phyloP scores from a whole-genome alignment of 192 early-diverging fungal species.

The Mortierella hygrophila region DNA sequence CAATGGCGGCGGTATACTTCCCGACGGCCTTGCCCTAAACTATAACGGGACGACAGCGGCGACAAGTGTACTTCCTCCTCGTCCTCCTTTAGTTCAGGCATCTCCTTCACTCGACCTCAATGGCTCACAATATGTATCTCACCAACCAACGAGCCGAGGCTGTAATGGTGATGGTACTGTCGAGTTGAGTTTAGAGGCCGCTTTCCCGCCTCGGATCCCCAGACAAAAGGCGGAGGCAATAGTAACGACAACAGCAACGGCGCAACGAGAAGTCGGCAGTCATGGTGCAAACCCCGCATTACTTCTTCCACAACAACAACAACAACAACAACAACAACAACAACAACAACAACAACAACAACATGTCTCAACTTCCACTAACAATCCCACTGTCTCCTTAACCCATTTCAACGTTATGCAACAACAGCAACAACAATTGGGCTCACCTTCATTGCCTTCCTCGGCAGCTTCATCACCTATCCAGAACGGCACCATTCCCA shows the following conservation, averaged over 20 bases:
- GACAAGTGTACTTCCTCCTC: background rate
- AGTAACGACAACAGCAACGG: background rate
- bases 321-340: background rate
- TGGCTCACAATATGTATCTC: background rate
- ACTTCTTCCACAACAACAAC: background rate
- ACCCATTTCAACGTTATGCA: background rate
- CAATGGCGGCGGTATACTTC: background rate
- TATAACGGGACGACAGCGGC: background rate
- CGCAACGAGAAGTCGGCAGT: background rate
- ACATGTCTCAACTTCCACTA: background rate
- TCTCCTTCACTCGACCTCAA: background rate
- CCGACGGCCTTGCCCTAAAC: background rate
- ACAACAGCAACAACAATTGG: background rate
- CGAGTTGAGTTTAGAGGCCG: background rate
- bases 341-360: background rate
- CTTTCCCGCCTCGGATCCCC: background rate
- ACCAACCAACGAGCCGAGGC: background rate
- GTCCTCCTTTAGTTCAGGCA: background rate
- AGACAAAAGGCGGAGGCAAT: background rate
- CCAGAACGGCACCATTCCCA: background rate
- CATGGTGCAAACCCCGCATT: constrained; percentile 6
- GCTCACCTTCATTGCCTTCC: constrained; percentile 9
- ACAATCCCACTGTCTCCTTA: background rate
- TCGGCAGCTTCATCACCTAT: constrained; percentile 15
- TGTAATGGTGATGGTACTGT: background rate